A percentile compares a stretch with the other conserved stretches of the same genome.
Evolutionary conservation across 768 basidiomycete genomes (phyloP).

Genomic region (Tulasnella sp.): DNA sequence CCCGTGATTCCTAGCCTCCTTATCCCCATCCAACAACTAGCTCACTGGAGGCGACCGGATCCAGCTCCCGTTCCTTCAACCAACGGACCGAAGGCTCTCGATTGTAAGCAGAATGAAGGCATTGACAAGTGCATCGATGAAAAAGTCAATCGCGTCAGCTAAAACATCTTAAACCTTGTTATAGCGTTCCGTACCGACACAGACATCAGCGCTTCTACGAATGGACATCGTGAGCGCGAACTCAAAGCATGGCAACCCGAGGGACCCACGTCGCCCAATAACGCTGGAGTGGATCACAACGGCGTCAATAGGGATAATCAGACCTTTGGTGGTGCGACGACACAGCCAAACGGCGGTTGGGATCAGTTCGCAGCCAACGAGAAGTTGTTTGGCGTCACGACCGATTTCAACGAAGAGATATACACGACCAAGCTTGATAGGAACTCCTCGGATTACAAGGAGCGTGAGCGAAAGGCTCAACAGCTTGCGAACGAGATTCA

Average conservation of each 20-base stretch:
- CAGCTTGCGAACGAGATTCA: constrained; percentile 86
- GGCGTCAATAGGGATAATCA: constrained; percentile 32
- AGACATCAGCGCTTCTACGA: constrained; percentile 54
- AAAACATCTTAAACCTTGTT: too few species aligned
- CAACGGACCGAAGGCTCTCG: constrained; percentile 12
- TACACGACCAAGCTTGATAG: constrained; percentile 94
- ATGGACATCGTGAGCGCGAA: constrained; percentile 51
- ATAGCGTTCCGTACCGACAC: constrained; percentile 72
- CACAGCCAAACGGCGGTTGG: constrained; percentile 43
- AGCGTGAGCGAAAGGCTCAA: constrained; percentile 77
- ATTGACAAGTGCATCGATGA: too few species aligned
- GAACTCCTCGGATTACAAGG: constrained; percentile 71
- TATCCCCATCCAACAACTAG: constrained; percentile 36
- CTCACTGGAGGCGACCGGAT: constrained; percentile 13
- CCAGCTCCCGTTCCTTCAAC: constrained; percentile 8
- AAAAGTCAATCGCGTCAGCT: too few species aligned
- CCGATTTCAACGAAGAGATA: constrained; percentile 82
- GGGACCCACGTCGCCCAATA: constrained; percentile 23
- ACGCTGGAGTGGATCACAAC: constrained; percentile 21
- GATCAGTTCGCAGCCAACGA: constrained; percentile 95
- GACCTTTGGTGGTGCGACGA: constrained; percentile 48
- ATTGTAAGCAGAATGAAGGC: constrained; percentile 15
- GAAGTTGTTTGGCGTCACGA: constrained; percentile 81
- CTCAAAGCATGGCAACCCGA: constrained; percentile 66
- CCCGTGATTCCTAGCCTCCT: constrained; percentile 62